Evolutionary conservation across 2,329 filamentous ascomycete genomes (phyloP), one percentile per base, ranked within the genome.

Genomic region (Didymella pomorum): DNA sequence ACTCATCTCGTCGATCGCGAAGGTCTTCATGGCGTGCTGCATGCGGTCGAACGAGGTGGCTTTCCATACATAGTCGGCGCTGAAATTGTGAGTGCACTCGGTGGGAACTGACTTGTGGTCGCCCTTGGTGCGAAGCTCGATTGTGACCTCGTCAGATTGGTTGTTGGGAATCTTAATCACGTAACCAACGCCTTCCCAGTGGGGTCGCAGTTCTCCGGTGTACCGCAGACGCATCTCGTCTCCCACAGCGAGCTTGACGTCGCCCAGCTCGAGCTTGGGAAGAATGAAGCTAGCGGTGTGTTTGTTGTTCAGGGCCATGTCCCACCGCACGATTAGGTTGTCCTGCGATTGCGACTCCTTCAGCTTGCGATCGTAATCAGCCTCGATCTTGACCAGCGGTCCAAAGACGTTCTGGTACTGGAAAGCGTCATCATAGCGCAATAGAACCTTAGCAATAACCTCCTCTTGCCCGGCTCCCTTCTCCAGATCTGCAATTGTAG

Each of bases 91-190:
- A 0, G 94, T 97, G 78, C 94, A 95, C 71, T 99, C 94, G 0
- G 92, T 97, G 0, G 95, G 95, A 1, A 98, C 92, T 26, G 90
- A 92, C 79, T 98, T 98, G 80, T 98, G 93, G 74, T 96, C 96
- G 61, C 92, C 93, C 63, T 95, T 94, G 71, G 95, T 92, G 67
- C 95, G 91, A 73, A 99, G 81, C 77, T 99, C 95, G 64, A 99
- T 90, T 10, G 91, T 96, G 51, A 99, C 95, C 76, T 99, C 94
- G 71, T 99, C 95, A 14, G 93, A 97, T 80, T 97, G 93, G 79
- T 98, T 98, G 83, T 99, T 98, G 21, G 95, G 96, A 60, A 99
- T 98, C 81, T 99, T 99, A 81, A 98, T 93, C 61, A 99, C 95
- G 78, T 99, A 99, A 64, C 95, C 95, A 31, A 99, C 95, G 35